These are phyloP conservation scores for Chytriomyces sp. DNA, from an alignment of 192 early-diverging fungal species.

Conservation along the genomic window DNA sequence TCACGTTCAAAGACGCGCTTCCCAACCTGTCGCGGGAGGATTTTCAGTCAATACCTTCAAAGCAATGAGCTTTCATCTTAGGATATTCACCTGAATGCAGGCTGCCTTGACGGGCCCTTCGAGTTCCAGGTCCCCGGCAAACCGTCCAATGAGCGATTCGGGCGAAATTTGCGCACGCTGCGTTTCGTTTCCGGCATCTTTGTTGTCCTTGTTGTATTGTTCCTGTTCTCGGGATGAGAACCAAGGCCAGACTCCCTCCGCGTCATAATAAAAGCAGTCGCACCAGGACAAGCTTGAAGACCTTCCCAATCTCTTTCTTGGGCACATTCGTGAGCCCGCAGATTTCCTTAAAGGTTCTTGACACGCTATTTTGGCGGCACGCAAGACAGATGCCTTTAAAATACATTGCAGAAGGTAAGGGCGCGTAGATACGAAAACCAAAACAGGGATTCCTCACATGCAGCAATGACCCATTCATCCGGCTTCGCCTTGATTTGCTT, in stretches of 20 bases:
- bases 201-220: constrained; percentile 32
- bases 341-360: constrained; percentile 94
- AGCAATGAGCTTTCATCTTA: neutral
- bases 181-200: constrained; percentile 50
- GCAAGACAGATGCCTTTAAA: constrained; percentile 75
- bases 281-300: constrained; percentile 64
- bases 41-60: constrained; percentile 1
- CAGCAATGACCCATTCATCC: constrained; percentile 81
- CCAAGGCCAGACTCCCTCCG: too few species aligned
- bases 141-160: constrained; percentile 57
- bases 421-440: neutral
- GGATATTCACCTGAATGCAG: constrained; percentile 62
- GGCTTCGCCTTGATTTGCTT: constrained; percentile 80
- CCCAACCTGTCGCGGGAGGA: constrained; percentile 35
- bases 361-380: constrained; percentile 79
- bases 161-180: constrained; percentile 24
- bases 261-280: too few species aligned
- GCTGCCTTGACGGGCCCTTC: constrained; percentile 67
- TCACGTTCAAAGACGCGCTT: constrained; percentile 74
- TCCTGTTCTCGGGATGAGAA: constrained; percentile 29
- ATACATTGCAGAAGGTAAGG: neutral
- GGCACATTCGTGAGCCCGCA: constrained; percentile 85
- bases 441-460: constrained; percentile 48
- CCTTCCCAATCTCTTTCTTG: constrained; percentile 91
- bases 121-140: constrained; percentile 76